These are phyloP conservation scores for Aspergillus steynii DNA, from an alignment of 495 filamentous ascomycete species.

Conservation along the genomic window DNA sequence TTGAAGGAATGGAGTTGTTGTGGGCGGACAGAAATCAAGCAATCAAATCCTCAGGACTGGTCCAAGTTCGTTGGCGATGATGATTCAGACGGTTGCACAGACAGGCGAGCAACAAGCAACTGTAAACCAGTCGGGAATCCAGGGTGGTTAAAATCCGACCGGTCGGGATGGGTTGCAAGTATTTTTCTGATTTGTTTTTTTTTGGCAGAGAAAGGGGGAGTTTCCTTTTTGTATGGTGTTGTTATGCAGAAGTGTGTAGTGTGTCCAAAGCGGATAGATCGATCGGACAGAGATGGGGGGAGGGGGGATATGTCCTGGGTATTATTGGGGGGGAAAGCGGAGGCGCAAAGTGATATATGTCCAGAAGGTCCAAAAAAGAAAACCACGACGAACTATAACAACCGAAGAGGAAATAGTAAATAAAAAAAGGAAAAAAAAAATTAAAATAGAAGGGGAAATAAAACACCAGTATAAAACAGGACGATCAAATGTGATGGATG, in stretches of 20 bases:
- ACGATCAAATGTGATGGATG: not conserved
- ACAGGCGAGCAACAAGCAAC: not conserved
- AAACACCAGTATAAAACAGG: not conserved
- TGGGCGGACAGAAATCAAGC: conserved; percentile 7
- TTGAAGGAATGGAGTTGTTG: conserved; percentile 24
- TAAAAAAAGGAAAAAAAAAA: not conserved
- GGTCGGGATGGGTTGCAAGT: not conserved
- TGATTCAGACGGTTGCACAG: conserved; percentile 5
- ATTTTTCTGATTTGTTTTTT: no score
- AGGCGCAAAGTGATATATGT: not conserved
- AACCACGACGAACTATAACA: not conserved
- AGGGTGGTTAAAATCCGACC: not conserved
- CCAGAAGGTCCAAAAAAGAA: not conserved
- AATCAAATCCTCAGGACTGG: conserved; percentile 16
- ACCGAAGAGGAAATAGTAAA: not conserved
- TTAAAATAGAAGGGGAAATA: not conserved
- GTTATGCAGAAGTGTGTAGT: not conserved
- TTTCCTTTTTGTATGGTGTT: not conserved
- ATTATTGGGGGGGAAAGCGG: not conserved
- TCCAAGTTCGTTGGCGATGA: conserved; percentile 6
- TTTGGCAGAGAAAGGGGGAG: no score
- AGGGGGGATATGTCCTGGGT: not conserved
- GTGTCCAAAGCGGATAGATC: not conserved
- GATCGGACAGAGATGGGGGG: not conserved
- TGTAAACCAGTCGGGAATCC: not conserved